Base-by-base conservation (phyloP, 495 filamentous ascomycete genomes). In the Friedmanniomyces endolithicus region DNA sequence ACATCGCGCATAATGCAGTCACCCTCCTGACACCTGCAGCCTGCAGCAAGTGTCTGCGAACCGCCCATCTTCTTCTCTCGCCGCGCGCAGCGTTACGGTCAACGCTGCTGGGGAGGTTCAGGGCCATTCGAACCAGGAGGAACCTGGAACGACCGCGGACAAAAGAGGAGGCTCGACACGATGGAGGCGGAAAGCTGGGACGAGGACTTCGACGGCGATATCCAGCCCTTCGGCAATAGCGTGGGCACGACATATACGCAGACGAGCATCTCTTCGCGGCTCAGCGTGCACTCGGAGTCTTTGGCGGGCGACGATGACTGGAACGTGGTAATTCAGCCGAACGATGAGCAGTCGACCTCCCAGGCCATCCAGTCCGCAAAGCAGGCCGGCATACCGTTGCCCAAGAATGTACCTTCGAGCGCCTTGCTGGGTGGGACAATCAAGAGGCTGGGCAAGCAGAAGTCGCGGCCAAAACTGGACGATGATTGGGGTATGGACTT, bases 401-500 rank as follows among this genome's bases (percentile, higher is more conserved):
- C 92, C 17, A 72, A 77, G 24, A 88, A 90, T 65, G 83, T 97
- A 14, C 88, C 92, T n/a, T 79, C 84, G 22, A 94, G 90, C n/a
- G 92, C 92, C 47, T 75, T 98, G 40, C 76, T 94, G 60, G 92
- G 90, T 41, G 92, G 92, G 46, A 89, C 88, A 11, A 98, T 98
- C 65, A 95, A 95, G 72, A 75, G 88, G 64, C 74, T 98, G 7
- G 88, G 88, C 44, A 85, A 82, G 60, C 82, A 83, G 63, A 92
- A 87, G 60, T 67, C 66, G 29, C 76, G 82, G 43, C 85, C 81
- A 64, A 86, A 84, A 67, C 72, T 79, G 22, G 74, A 84, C 61
- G 90, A 95, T 67, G 90, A 95, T 68, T 96, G 90, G 86, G 84
- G 80, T 45, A 87, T 94, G 56, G 92, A 97, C 64, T 71, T 98